A percentile compares a stretch with the other conserved stretches of the same genome.
phyloP scores from a whole-genome alignment of 306 rosid genomes.

The Arachis stenosperma region DNA sequence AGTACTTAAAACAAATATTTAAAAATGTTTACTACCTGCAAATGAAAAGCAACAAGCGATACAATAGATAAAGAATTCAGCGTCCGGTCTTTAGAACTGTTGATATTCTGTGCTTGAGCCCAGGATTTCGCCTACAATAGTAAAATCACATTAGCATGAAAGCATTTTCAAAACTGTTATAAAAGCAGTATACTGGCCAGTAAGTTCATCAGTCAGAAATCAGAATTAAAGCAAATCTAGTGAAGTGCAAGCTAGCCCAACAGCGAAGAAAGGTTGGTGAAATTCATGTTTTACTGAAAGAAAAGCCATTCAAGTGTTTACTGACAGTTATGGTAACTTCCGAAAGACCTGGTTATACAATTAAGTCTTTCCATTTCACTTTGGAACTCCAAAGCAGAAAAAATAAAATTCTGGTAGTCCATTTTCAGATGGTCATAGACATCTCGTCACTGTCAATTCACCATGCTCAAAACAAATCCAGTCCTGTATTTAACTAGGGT shows the following conservation, averaged over 20 bases:
- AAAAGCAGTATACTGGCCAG: not conserved
- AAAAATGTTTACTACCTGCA: constrained; percentile 49
- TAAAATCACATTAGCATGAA: constrained; percentile 29
- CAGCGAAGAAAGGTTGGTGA: constrained; percentile 5
- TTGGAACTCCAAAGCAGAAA: constrained; percentile 21
- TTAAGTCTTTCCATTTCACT: constrained; percentile 8
- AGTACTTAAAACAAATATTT: constrained; percentile 9
- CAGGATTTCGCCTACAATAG: constrained; percentile 55
- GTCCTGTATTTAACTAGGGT: constrained; percentile 18
- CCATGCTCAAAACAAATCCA: constrained; percentile 17
- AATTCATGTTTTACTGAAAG: constrained; percentile 23
- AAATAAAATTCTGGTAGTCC: not conserved
- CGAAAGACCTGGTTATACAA: constrained; percentile 24
- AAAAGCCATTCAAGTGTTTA: constrained; percentile 14
- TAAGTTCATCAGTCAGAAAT: constrained; percentile 2
- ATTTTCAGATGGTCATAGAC: constrained; percentile 30
- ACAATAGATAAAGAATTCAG: constrained; percentile 54
- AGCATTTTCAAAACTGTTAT: not conserved
- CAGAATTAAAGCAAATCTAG: constrained; percentile 14
- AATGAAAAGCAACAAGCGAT: constrained; percentile 53
- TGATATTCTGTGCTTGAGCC: constrained; percentile 54
- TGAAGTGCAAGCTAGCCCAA: constrained; percentile 26
- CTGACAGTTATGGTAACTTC: constrained; percentile 24
- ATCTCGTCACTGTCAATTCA: constrained; percentile 9
- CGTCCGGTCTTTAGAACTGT: constrained; percentile 51